Conservation (phyloP, 768 basidiomycete genomes). For the Russula olivacea region DNA sequence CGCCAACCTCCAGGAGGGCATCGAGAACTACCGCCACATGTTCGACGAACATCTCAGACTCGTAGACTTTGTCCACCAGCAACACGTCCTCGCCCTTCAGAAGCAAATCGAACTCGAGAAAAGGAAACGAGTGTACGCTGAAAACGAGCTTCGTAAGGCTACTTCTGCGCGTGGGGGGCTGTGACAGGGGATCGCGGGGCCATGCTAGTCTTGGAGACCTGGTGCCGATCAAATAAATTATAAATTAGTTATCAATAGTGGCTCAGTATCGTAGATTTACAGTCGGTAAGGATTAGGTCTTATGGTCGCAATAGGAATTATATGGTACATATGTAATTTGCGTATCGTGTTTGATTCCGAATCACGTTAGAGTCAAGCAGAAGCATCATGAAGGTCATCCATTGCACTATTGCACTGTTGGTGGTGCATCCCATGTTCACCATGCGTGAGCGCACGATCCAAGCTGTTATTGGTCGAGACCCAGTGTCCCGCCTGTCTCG, state of each 20-base stretch:
- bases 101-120: slow-evolving; percentile 1
- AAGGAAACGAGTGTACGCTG: neutral
- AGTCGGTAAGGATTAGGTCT: neutral
- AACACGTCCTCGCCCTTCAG: neutral
- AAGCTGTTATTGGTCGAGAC: neutral
- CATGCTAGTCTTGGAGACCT: neutral
- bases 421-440: neutral
- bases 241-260: neutral
- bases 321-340: neutral
- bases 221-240: neutral
- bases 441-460: neutral
- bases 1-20: neutral
- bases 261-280: neutral
- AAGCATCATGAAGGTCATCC: neutral
- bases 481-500: neutral
- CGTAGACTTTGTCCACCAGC: neutral
- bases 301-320: neutral
- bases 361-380: neutral
- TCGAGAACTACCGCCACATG: neutral
- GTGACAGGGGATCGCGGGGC: neutral
- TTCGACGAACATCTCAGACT: neutral
- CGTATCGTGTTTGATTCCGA: neutral
- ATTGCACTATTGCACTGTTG: neutral
- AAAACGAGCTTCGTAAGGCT: neutral
- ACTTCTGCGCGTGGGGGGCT: neutral